Evolutionary conservation across 2,329 filamentous ascomycete species (phyloP).

Genomic region (Graphium sp.): DNA sequence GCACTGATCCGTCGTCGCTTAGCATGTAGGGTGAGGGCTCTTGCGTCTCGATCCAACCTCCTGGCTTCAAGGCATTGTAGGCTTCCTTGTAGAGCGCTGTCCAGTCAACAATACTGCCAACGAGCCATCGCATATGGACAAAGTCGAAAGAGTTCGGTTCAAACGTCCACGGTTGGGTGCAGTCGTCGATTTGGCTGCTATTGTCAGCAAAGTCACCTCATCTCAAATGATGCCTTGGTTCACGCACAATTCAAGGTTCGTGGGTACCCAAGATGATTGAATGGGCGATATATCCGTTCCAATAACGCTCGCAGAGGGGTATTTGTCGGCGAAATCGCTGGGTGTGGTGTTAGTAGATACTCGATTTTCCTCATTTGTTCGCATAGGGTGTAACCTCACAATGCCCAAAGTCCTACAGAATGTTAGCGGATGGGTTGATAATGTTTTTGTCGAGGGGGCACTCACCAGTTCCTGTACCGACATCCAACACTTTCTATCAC

Average conservation of each 20-base stretch:
- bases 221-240: constrained; percentile 39
- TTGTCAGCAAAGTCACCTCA: constrained; percentile 20
- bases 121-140: constrained; percentile 40
- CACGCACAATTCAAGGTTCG: constrained; percentile 24
- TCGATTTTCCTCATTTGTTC: not conserved
- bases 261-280: constrained; percentile 32
- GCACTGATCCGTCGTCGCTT: constrained; percentile 14
- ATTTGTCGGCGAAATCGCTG: constrained; percentile 29
- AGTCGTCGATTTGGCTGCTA: constrained; percentile 14
- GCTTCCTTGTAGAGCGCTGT: constrained; percentile 32
- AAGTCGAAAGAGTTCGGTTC: constrained; percentile 31
- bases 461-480: constrained; percentile 37
- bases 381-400: constrained; percentile 18
- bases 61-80: constrained; percentile 27
- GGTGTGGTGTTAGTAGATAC: constrained; percentile 8
- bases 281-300: constrained; percentile 40
- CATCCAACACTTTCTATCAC: constrained; percentile 21
- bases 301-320: constrained; percentile 22
- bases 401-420: constrained; percentile 25
- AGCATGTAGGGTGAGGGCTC: constrained; percentile 19
- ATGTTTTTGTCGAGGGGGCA: not conserved
- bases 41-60: constrained; percentile 14
- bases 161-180: constrained; percentile 23
- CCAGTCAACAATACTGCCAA: constrained; percentile 40
- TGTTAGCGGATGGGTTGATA: not conserved